Percentiles rank a stretch among this genome's conserved stretches.
Evolutionary conservation across 2,329 filamentous ascomycete species (phyloP).

Genomic region (Beauveria sp.): DNA sequence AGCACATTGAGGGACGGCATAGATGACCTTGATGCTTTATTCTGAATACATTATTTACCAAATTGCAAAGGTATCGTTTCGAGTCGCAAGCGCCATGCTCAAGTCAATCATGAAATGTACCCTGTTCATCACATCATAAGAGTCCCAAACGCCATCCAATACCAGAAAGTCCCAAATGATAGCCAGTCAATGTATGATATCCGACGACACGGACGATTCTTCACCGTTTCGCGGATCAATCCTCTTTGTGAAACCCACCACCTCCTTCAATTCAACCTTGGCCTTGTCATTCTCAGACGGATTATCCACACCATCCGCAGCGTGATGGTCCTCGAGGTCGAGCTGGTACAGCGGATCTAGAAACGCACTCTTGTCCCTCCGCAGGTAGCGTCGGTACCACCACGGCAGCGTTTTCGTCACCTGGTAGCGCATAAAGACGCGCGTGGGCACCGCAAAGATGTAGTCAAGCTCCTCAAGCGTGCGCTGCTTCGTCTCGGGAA

Average conservation of each 20-base stretch:
- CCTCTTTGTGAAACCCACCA: conserved; percentile 19
- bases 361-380: conserved; percentile 37
- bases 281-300: conserved; percentile 31
- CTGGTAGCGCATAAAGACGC: conserved; percentile 51
- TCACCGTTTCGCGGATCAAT: conserved; percentile 5
- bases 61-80: neutral
- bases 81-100: conserved; percentile 1
- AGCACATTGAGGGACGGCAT: too few species aligned
- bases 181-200: neutral
- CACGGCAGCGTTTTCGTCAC: conserved; percentile 48
- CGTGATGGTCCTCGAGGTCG: conserved; percentile 26
- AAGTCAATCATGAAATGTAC: neutral
- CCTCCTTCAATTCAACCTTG: conserved; percentile 31
- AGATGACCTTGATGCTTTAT: too few species aligned
- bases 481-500: conserved; percentile 53
- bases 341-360: conserved; percentile 37
- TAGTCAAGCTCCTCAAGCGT: conserved; percentile 51
- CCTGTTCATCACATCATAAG: neutral
- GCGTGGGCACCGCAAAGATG: conserved; percentile 52
- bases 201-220: neutral
- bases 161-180: neutral
- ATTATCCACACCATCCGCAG: conserved; percentile 22
- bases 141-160: neutral
- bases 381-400: conserved; percentile 51
- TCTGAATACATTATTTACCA: neutral